Evolutionary conservation across 768 basidiomycete genomes (phyloP).

Genomic region (Trametes gibbosa): DNA sequence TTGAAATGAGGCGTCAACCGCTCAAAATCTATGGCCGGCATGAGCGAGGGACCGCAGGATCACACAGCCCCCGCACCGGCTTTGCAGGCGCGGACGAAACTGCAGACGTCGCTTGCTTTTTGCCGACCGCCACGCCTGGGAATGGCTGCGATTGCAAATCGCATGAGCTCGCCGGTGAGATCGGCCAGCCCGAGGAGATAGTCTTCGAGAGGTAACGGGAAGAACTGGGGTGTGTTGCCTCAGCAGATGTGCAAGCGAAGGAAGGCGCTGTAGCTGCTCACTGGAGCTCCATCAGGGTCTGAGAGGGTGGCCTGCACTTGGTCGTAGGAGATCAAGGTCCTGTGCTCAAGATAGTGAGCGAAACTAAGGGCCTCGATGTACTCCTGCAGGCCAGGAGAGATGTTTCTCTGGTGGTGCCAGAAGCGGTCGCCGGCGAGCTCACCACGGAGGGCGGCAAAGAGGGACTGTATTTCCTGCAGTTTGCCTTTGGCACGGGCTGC

Average conservation of each 20-base stretch:
- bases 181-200: slow-evolving; percentile 93
- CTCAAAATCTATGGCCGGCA: slow-evolving; percentile 67
- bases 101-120: slow-evolving; percentile 61
- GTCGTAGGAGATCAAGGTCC: slow-evolving; percentile 60
- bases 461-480: slow-evolving; percentile 59
- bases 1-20: slow-evolving; percentile 64
- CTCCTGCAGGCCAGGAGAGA: slow-evolving; percentile 87
- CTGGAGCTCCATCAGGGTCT: slow-evolving; percentile 60
- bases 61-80: slow-evolving; percentile 48
- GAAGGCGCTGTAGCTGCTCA: slow-evolving; percentile 34
- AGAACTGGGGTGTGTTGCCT: slow-evolving; percentile 50
- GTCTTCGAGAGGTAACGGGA: slow-evolving; percentile 74
- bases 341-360: slow-evolving; percentile 75
- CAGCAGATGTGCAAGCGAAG: not conserved
- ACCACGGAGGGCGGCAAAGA: slow-evolving; percentile 59
- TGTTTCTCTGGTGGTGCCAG: slow-evolving; percentile 73
- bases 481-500: slow-evolving; percentile 54
- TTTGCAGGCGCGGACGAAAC: slow-evolving; percentile 72
- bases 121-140: slow-evolving; percentile 60
- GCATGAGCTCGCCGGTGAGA: slow-evolving; percentile 96
- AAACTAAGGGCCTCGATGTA: slow-evolving; percentile 94
- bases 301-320: slow-evolving; percentile 66
- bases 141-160: slow-evolving; percentile 85
- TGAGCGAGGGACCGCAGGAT: not conserved
- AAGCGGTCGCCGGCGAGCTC: slow-evolving; percentile 69